A percentile compares a stretch with the other conserved stretches of the same genome.
phyloP scores from a whole-genome alignment of 768 basidiomycete species.

The Collybiopsis confluens region DNA sequence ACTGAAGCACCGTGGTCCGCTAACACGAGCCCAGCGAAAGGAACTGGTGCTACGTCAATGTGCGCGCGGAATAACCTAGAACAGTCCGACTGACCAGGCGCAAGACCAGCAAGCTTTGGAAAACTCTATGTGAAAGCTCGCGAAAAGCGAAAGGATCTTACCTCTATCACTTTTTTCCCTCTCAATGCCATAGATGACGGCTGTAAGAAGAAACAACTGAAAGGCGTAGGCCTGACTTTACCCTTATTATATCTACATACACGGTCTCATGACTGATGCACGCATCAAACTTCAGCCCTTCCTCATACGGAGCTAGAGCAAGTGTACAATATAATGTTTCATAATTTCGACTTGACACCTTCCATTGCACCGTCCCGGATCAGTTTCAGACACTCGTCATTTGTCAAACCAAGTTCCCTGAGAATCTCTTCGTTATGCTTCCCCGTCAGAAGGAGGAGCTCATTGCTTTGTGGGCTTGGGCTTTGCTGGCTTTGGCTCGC shows the following conservation, averaged over 20 bases:
- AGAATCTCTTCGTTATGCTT: conserved; percentile 7
- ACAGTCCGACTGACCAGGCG: no score
- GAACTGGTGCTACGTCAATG: conserved; percentile 78
- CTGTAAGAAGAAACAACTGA: background rate
- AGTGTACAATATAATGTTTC: background rate
- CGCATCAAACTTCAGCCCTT: no score
- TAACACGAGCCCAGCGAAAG: conserved; percentile 73
- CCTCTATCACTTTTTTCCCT: conserved; percentile 52
- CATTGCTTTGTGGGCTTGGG: background rate
- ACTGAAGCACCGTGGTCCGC: conserved; percentile 80
- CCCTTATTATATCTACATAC: no score
- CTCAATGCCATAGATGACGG: conserved; percentile 38
- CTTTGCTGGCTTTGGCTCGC: background rate
- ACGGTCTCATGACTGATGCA: no score
- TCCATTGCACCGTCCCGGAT: conserved; percentile 6
- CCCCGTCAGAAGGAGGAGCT: background rate
- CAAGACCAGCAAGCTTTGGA: conserved; percentile 72
- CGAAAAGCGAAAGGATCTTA: conserved; percentile 6
- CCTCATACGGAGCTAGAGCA: no score
- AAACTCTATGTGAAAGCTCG: background rate
- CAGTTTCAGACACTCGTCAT: background rate
- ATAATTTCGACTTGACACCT: conserved; percentile 2
- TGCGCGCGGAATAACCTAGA: no score
- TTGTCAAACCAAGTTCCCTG: background rate
- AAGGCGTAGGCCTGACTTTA: background rate